phyloP scores from a whole-genome alignment of 352 stramenopile species.

The Phytophthora gonapodyides region DNA sequence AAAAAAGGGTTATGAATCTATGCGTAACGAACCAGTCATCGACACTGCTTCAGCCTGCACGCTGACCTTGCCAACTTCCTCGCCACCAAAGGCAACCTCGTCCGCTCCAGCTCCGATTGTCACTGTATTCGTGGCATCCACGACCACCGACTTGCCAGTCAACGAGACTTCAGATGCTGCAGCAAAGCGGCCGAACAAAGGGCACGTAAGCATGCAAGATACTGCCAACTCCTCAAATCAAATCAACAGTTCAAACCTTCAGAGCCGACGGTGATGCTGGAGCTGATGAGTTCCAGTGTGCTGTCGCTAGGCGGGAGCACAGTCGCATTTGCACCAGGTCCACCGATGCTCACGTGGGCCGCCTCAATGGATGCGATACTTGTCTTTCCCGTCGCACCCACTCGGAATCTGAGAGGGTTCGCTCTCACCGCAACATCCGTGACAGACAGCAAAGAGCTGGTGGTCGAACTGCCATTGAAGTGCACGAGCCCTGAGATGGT shows the following conservation, averaged over 20 bases:
- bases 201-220: constrained; percentile 1
- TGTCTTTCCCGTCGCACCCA: constrained; percentile 36
- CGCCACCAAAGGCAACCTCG: constrained; percentile 27
- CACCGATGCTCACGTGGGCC: constrained; percentile 37
- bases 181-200: constrained; percentile 11
- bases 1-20: neutral
- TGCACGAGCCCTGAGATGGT: constrained; percentile 38
- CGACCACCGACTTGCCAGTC: constrained; percentile 24
- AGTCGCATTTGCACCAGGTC: constrained; percentile 34
- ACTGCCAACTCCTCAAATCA: constrained; percentile 7
- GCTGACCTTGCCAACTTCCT: constrained; percentile 24
- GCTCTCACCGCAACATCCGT: constrained; percentile 28
- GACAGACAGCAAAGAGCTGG: constrained; percentile 26
- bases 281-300: constrained; percentile 36
- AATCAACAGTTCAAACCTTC: constrained; percentile 29
- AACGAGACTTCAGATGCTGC: constrained; percentile 35
- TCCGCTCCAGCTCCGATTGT: constrained; percentile 26
- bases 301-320: constrained; percentile 19
- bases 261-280: constrained; percentile 38
- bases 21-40: constrained; percentile 27
- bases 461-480: constrained; percentile 36
- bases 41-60: constrained; percentile 26
- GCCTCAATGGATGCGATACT: constrained; percentile 36
- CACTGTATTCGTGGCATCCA: constrained; percentile 34
- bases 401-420: constrained; percentile 32